phyloP scores from a whole-genome alignment of 2,329 filamentous ascomycete species.

The Aspergillus cejpii region DNA sequence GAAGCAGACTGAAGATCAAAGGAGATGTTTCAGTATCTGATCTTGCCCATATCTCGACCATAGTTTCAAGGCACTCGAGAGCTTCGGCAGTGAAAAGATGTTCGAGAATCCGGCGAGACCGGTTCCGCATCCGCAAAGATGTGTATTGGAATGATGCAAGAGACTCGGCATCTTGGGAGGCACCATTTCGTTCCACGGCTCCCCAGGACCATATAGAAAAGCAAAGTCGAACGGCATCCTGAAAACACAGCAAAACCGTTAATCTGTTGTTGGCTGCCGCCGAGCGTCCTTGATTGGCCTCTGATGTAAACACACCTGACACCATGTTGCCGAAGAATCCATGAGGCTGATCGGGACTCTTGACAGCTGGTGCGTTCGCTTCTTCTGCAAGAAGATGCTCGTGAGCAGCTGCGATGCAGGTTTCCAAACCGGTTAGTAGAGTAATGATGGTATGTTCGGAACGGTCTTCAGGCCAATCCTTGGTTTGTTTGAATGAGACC shows the following conservation, averaged over 20 bases:
- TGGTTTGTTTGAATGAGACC: conserved; percentile 38
- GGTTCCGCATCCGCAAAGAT: conserved; percentile 81
- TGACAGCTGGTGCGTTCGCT: conserved; percentile 58
- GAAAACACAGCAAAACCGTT: conserved; percentile 91
- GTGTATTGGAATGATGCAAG: conserved; percentile 83
- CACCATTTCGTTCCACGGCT: conserved; percentile 45
- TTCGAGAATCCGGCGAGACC: conserved; percentile 79
- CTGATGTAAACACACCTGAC: conserved; percentile 78
- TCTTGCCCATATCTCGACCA: conserved; percentile 74
- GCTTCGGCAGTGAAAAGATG: conserved; percentile 89
- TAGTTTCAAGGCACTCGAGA: conserved; percentile 85
- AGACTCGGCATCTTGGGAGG: conserved; percentile 57
- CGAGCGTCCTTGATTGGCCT: conserved; percentile 67
- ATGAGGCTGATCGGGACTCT: conserved; percentile 74
- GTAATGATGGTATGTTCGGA: conserved; percentile 61
- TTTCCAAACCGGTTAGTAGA: conserved; percentile 88
- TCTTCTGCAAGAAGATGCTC: conserved; percentile 74
- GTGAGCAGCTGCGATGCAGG: conserved; percentile 79
- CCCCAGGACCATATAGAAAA: conserved; percentile 95
- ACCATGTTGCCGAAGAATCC: conserved; percentile 94
- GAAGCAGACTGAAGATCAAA: conserved; percentile 76
- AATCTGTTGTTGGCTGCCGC: conserved; percentile 87
- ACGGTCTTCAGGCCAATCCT: conserved; percentile 38
- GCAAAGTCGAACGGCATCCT: conserved; percentile 88
- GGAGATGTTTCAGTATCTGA: conserved; percentile 48